Evolutionary conservation across 345 rosid genomes (phyloP).

Genomic region (Noccaea caerulescens): DNA sequence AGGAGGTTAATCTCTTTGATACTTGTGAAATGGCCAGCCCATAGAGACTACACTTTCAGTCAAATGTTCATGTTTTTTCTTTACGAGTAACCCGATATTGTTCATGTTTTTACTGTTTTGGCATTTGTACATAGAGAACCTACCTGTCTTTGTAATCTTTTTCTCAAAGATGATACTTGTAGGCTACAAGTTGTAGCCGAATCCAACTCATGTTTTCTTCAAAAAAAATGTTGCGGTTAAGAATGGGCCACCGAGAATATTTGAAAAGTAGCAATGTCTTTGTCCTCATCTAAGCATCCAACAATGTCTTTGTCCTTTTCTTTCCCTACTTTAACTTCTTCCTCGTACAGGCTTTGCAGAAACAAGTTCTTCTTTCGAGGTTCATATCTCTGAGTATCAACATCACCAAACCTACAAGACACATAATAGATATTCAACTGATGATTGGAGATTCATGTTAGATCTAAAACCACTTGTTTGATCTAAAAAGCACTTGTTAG

Average conservation of each 20-base stretch:
- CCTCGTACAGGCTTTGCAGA: slow-evolving; percentile 75
- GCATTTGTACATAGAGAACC: slow-evolving; percentile 27
- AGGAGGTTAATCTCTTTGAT: background rate
- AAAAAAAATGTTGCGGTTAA: background rate
- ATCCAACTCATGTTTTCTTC: background rate
- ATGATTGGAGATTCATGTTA: background rate
- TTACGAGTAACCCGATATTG: background rate
- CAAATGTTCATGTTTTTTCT: slow-evolving; percentile 13
- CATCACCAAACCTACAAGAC: slow-evolving; percentile 66
- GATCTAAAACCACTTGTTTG: no score
- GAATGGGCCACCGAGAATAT: background rate
- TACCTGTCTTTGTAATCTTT: slow-evolving; percentile 17
- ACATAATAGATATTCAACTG: background rate
- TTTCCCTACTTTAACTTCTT: slow-evolving; percentile 47
- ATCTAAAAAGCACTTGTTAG: no score
- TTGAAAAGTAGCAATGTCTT: no score
- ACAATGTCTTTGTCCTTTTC: slow-evolving; percentile 70
- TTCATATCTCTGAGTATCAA: slow-evolving; percentile 63
- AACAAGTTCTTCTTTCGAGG: slow-evolving; percentile 66
- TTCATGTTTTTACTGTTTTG: slow-evolving; percentile 19
- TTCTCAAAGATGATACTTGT: background rate
- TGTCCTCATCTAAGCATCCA: slow-evolving; percentile 58
- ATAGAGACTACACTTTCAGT: background rate
- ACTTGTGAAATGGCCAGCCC: slow-evolving; percentile 22
- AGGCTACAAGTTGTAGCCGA: background rate